Conservation (phyloP, 768 basidiomycete species). For the Hypholoma sublateritium region DNA sequence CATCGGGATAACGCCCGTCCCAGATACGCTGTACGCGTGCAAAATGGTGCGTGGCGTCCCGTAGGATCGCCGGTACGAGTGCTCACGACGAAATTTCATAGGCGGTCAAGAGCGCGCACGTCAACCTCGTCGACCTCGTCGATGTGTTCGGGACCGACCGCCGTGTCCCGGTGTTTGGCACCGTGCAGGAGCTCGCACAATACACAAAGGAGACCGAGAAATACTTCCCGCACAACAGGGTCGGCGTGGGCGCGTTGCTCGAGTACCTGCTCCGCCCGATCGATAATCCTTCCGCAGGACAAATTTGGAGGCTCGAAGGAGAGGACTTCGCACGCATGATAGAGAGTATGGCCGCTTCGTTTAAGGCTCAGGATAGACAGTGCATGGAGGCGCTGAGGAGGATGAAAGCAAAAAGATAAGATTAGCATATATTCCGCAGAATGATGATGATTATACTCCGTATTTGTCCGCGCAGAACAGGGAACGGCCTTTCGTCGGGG, state of each 20-base stretch:
- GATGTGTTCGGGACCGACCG: constrained; percentile 15
- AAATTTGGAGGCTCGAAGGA: too few relatives aligned
- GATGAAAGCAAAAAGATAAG: too few relatives aligned
- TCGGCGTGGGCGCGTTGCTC: constrained; percentile 29
- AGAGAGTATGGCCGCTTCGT: too few relatives aligned
- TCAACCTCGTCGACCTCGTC: constrained; percentile 38
- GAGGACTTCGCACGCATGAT: too few relatives aligned
- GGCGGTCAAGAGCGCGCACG: constrained; percentile 27
- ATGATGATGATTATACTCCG: too few relatives aligned
- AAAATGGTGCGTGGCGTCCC: constrained; percentile 17
- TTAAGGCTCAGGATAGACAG: too few relatives aligned
- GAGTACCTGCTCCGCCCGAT: constrained; percentile 28
- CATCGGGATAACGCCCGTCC: constrained; percentile 26
- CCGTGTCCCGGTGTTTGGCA: constrained; percentile 18
- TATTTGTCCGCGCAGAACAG: too few relatives aligned
- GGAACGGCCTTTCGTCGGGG: too few relatives aligned
- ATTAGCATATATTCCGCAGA: too few relatives aligned
- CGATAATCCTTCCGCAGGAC: too few relatives aligned
- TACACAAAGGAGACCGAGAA: constrained; percentile 27
- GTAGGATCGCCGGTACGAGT: neutral
- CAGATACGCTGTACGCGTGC: constrained; percentile 23
- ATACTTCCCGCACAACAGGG: constrained; percentile 28
- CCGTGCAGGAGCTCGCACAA: constrained; percentile 24
- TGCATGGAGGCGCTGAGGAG: too few relatives aligned
- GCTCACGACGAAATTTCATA: constrained; percentile 1